Percentiles rank a stretch among this genome's conserved stretches.
These are phyloP conservation scores for Yamadazyma buinensis DNA, from an alignment of 1,139 yeast species.

Conservation along the genomic window DNA sequence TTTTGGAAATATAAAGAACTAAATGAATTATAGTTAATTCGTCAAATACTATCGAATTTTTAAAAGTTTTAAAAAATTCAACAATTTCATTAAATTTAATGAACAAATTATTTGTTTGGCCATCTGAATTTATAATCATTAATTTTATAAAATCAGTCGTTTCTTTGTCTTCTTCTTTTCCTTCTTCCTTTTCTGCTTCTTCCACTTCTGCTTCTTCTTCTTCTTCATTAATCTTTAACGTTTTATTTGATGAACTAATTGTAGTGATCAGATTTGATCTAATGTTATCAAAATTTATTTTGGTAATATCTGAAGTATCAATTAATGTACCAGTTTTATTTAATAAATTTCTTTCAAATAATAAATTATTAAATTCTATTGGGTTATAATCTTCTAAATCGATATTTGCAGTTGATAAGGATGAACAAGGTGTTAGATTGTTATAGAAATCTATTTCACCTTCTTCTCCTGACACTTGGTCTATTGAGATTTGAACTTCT, in stretches of 20 bases:
- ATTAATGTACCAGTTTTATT: slow-evolving; percentile 14
- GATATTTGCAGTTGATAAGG: slow-evolving; percentile 9
- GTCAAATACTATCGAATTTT: background rate
- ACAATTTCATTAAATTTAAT: background rate
- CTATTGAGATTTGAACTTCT: too few relatives aligned
- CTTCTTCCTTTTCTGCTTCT: too few relatives aligned
- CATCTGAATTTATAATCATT: background rate
- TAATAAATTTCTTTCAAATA: slow-evolving; percentile 11
- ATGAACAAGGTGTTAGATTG: slow-evolving; percentile 18
- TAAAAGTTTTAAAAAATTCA: background rate
- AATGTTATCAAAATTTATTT: background rate
- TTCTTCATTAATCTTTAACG: too few relatives aligned
- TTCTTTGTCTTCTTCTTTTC: too few relatives aligned
- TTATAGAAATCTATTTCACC: too few relatives aligned
- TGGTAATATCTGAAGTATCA: slow-evolving; percentile 2
- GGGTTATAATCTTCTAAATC: slow-evolving; percentile 9
- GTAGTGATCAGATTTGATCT: background rate
- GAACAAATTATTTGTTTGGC: background rate
- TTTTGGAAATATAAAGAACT: slow-evolving; percentile 16
- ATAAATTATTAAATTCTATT: slow-evolving; percentile 9
- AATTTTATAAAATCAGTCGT: background rate
- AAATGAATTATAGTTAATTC: slow-evolving; percentile 18
- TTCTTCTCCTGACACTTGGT: too few relatives aligned
- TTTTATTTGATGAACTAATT: background rate
- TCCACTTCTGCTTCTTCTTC: too few relatives aligned